phyloP scores from a whole-genome alignment of 2,329 filamentous ascomycete species.

The Thelonectria blattea region DNA sequence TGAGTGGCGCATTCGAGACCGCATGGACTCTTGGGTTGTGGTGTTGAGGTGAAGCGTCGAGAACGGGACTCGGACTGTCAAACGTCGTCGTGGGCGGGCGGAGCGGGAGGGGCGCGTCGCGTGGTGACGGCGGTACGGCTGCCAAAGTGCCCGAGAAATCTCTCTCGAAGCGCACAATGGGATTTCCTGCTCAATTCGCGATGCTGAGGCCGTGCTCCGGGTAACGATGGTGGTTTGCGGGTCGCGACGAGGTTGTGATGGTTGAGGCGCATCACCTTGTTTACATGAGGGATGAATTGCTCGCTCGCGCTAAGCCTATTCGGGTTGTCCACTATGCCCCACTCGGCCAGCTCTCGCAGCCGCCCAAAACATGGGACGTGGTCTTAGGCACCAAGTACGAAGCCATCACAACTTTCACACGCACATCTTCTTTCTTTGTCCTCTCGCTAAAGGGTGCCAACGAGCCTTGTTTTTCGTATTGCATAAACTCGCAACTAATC shows the following conservation, averaged over 20 bases:
- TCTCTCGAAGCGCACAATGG: not conserved
- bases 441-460: too few species aligned
- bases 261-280: constrained; percentile 39
- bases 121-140: constrained; percentile 20
- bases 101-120: constrained; percentile 28
- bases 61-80: too few species aligned
- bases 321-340: constrained; percentile 22
- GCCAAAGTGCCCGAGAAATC: not conserved
- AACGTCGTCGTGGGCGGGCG: constrained; percentile 16
- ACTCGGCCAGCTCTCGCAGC: constrained; percentile 10
- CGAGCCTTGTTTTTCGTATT: constrained; percentile 23
- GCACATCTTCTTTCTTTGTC: too few species aligned
- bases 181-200: constrained; percentile 23
- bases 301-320: constrained; percentile 30
- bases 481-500: constrained; percentile 31
- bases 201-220: constrained; percentile 22
- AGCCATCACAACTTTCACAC: too few species aligned
- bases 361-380: too few species aligned
- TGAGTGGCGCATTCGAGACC: constrained; percentile 58
- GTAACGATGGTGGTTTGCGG: constrained; percentile 28
- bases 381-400: too few species aligned
- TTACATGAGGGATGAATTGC: constrained; percentile 39
- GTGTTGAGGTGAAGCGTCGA: constrained; percentile 22
- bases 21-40: constrained; percentile 35
- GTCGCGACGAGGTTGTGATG: constrained; percentile 38